A percentile compares a stretch with the other conserved stretches of the same genome.
Conservation (phyloP, 352 stramenopile genomes). For the Phytophthora chlamydospora region DNA sequence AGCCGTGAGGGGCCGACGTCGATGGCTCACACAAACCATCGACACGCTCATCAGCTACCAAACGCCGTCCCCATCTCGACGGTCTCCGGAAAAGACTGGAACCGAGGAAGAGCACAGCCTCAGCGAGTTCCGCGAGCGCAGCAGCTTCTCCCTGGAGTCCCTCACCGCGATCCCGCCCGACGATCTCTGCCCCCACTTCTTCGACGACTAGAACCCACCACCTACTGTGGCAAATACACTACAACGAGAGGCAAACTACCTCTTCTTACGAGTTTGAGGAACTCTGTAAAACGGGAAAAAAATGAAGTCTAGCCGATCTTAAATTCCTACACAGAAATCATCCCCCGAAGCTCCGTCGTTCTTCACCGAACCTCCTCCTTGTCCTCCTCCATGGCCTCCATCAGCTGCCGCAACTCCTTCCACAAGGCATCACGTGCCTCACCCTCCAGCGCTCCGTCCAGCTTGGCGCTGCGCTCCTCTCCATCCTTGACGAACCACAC, state of each 20-base stretch:
- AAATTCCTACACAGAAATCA: background rate
- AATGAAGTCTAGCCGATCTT: slow-evolving; percentile 11
- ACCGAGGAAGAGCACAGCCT: slow-evolving; percentile 23
- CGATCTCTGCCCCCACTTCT: slow-evolving; percentile 62
- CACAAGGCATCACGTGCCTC: slow-evolving; percentile 80
- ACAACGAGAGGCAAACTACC: no score
- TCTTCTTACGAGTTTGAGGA: no score
- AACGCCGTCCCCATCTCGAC: background rate
- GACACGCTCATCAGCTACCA: slow-evolving; percentile 43
- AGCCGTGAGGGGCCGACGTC: slow-evolving; percentile 14
- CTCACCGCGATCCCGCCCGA: slow-evolving; percentile 56
- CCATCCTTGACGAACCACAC: slow-evolving; percentile 91
- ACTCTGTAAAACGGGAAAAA: background rate
- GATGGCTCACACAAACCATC: slow-evolving; percentile 54
- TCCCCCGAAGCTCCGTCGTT: background rate
- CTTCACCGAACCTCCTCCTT: slow-evolving; percentile 71
- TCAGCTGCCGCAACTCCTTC: slow-evolving; percentile 69
- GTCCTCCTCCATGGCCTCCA: slow-evolving; percentile 84
- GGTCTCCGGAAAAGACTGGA: background rate
- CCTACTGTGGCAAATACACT: no score
- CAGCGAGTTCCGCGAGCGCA: slow-evolving; percentile 59
- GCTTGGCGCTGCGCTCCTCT: slow-evolving; percentile 85
- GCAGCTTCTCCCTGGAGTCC: slow-evolving; percentile 69
- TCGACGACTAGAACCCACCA: slow-evolving; percentile 23
- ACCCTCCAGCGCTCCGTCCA: slow-evolving; percentile 90